phyloP scores from a whole-genome alignment of 192 early-diverging fungal genomes.

The Funneliformis mosseae region DNA sequence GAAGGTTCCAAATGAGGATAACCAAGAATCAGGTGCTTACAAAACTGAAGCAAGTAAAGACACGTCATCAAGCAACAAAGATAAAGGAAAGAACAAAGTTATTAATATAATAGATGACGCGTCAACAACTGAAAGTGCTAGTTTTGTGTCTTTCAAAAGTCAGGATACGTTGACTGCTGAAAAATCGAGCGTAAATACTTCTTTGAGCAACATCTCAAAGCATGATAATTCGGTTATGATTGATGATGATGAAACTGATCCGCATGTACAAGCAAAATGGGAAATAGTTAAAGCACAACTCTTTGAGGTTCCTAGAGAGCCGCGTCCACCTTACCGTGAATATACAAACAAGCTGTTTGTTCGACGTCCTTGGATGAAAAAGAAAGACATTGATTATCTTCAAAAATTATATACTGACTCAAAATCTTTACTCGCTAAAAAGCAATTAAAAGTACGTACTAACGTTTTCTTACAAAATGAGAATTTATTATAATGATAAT shows the following conservation, averaged over 20 bases:
- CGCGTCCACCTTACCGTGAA: not conserved
- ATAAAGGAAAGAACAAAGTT: not conserved
- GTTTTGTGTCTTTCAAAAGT: not conserved
- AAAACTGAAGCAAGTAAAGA: too few species aligned
- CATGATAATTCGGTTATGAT: not conserved
- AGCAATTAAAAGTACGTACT: not conserved
- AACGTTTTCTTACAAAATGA: too few species aligned
- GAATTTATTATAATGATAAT: too few species aligned
- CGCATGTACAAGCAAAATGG: not conserved
- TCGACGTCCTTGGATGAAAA: constrained; percentile 20
- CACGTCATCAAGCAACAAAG: too few species aligned
- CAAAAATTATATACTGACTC: not conserved
- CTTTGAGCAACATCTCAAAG: not conserved
- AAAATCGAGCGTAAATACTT: not conserved
- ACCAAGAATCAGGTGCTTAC: not conserved
- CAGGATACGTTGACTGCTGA: not conserved
- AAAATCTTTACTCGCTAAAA: not conserved
- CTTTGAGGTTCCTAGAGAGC: constrained; percentile 1
- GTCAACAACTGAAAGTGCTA: not conserved
- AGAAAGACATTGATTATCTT: constrained; percentile 17
- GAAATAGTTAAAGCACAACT: constrained; percentile 3
- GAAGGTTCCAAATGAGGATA: not conserved
- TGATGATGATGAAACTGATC: not conserved
- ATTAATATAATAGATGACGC: not conserved
- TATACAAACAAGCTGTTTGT: not conserved